Conservation (phyloP, 1,139 yeast genomes). For the Saccharomyces hybrid region DNA sequence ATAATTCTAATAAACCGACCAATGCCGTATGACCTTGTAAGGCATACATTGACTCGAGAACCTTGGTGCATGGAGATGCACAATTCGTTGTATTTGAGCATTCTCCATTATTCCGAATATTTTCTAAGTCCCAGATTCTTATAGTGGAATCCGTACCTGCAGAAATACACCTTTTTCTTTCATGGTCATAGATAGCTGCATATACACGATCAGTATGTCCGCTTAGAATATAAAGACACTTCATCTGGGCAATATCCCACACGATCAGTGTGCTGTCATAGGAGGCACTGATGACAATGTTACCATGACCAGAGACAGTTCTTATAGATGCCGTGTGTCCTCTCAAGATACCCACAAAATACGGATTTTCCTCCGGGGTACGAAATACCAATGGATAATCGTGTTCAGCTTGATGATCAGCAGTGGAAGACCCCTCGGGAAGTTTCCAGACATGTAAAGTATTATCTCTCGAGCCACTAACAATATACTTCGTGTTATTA, state of each 20-base stretch:
- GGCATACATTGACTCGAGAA: constrained; percentile 25
- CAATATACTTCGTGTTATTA: constrained; percentile 55
- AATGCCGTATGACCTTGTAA: constrained; percentile 75
- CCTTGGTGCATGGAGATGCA: constrained; percentile 21
- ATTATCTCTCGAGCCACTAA: constrained; percentile 88
- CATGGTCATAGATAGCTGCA: constrained; percentile 72
- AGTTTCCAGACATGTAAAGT: constrained; percentile 85
- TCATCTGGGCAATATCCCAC: constrained; percentile 76
- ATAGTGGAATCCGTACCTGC: constrained; percentile 90
- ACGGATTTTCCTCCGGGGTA: constrained; percentile 52
- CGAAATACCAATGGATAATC: constrained; percentile 33
- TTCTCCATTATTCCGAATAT: constrained; percentile 27
- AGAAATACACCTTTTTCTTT: constrained; percentile 73
- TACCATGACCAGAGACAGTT: constrained; percentile 80
- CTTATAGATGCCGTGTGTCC: constrained; percentile 89
- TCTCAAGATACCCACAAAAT: constrained; percentile 57
- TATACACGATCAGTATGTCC: constrained; percentile 91
- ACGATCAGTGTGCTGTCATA: constrained; percentile 87
- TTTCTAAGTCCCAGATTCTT: constrained; percentile 77
- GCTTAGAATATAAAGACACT: constrained; percentile 61
- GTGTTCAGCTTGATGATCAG: constrained; percentile 26
- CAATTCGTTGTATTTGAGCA: constrained; percentile 21
- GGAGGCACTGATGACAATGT: constrained; percentile 79
- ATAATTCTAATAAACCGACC: constrained; percentile 78
- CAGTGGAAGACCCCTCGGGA: constrained; percentile 42